A percentile compares a stretch with the other conserved stretches of the same genome.
These are phyloP conservation scores for Calonectria pauciramosa DNA, from an alignment of 2,329 filamentous ascomycete species.

Conservation along the genomic window DNA sequence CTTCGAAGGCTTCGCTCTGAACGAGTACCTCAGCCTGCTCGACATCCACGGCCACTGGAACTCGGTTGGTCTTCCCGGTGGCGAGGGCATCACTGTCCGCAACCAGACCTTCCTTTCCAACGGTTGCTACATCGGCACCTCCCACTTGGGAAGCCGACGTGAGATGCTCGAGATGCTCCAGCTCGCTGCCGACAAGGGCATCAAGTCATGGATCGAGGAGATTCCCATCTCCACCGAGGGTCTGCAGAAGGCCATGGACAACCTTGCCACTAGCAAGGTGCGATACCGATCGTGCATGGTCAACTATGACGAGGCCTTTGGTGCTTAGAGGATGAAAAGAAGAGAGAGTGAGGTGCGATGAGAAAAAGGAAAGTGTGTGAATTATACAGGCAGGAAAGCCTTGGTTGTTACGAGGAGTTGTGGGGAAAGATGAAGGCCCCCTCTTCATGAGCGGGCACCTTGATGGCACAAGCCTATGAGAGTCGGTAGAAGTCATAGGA, in stretches of 20 bases:
- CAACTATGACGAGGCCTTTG: constrained; percentile 78
- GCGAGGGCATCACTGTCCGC: constrained; percentile 77
- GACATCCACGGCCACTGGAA: constrained; percentile 88
- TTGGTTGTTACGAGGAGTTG: constrained; percentile 20
- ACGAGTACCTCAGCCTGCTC: constrained; percentile 81
- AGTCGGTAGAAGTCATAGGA: background rate
- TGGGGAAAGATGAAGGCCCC: constrained; percentile 17
- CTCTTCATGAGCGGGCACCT: constrained; percentile 18
- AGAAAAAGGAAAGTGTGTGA: background rate
- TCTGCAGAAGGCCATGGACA: constrained; percentile 76
- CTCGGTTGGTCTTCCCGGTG: constrained; percentile 84
- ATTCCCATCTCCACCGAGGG: constrained; percentile 81
- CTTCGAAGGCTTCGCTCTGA: constrained; percentile 76
- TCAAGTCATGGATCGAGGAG: constrained; percentile 79
- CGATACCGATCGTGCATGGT: constrained; percentile 83
- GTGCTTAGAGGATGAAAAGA: constrained; percentile 50
- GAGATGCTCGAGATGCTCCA: constrained; percentile 82
- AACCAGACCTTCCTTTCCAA: constrained; percentile 83
- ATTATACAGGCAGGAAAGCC: constrained; percentile 4
- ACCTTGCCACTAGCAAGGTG: constrained; percentile 79
- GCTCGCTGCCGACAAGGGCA: constrained; percentile 76
- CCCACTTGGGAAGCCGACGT: constrained; percentile 77
- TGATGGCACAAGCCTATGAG: constrained; percentile 24
- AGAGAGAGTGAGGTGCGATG: constrained; percentile 9
- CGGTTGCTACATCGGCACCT: constrained; percentile 79